Base-by-base conservation (phyloP, 2,329 filamentous ascomycete genomes). In the Thielaviopsis euricoi region DNA sequence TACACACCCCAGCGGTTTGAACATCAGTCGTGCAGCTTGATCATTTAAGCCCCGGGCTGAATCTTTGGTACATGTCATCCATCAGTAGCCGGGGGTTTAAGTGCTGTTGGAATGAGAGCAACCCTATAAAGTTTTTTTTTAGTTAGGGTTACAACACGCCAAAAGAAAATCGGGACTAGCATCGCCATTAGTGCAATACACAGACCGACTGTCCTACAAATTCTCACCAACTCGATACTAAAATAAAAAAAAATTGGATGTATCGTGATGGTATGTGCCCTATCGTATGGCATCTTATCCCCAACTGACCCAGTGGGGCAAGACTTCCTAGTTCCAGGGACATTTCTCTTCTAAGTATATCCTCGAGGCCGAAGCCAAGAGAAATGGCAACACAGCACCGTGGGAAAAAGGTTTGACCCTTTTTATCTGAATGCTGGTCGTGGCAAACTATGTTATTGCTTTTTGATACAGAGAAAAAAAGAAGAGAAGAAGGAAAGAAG, bases 251-350 rank as follows among this genome's bases (percentile, higher is more conserved):
- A 15, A 54, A 26, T 51, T 15, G 22, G 17, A 19, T 6, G 19
- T 15, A 12, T 19, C 53, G 19, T 25, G 26, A 58, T 55, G 48
- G 48, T 40, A 58, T 60, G 59, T 60, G 56, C 59, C 59, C 59
- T 55, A 60, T 60, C 56, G 33, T 57, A 55, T 60, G 59, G 59
- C 59, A 60, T 60, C 59, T 60, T 46, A 58, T 55, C 59, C 55
- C 59, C 59, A 48, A 58, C 52, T 53, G 53, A 60, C 13, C 59
- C 56, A 60, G 59, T 50, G 56, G 56, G 55, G 59, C 52, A 51
- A 60, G 59, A 60, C 59, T 60, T 60, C 59, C 59, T 60, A 60
- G 59, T 60, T 60, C 59, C 52, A 58, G 59, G 59, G 59, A 60
- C 56, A 58, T 60, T 60, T 46, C 52, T 60, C 59, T 60, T 60